phyloP scores from a whole-genome alignment of 2,329 filamentous ascomycete species.

The Ceratocystis albifundus region DNA sequence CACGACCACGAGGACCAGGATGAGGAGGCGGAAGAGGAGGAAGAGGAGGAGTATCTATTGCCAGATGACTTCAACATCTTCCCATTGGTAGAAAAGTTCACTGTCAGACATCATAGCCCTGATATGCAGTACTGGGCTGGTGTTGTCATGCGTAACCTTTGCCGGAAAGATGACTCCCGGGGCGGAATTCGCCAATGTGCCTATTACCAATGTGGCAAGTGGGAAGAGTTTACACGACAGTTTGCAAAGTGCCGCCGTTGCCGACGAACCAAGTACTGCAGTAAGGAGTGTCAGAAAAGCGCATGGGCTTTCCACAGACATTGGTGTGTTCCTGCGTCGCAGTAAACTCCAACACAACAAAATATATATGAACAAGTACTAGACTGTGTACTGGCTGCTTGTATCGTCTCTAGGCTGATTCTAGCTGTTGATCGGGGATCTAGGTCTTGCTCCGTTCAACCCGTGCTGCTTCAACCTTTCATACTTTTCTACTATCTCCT shows the following conservation, averaged over 20 bases:
- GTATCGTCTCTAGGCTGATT: background rate
- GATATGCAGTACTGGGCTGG: constrained; percentile 99
- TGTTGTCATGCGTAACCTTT: constrained; percentile 96
- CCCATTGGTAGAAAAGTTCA: constrained; percentile 95
- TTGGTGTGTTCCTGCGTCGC: constrained; percentile 76
- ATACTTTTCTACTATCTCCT: background rate
- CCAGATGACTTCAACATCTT: constrained; percentile 98
- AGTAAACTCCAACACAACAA: constrained; percentile 30
- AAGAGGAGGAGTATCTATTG: constrained; percentile 76
- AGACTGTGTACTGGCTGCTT: background rate
- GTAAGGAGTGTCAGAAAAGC: constrained; percentile 98
- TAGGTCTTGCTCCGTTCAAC: background rate
- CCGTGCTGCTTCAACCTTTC: background rate
- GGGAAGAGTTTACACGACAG: constrained; percentile 92
- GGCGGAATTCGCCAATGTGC: constrained; percentile 95
- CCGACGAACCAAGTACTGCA: constrained; percentile 96
- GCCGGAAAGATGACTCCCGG: constrained; percentile 88
- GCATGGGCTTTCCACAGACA: constrained; percentile 97
- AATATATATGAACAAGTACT: background rate
- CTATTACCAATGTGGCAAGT: constrained; percentile 96
- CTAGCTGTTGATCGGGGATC: background rate
- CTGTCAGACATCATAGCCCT: constrained; percentile 82
- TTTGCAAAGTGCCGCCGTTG: constrained; percentile 97
- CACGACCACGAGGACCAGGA: constrained; percentile 31
- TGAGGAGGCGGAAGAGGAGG: constrained; percentile 54